A percentile compares a stretch with the other conserved stretches of the same genome.
Conservation (phyloP, 176 grass and related monocot genomes). For the Zoysia pacifica region DNA sequence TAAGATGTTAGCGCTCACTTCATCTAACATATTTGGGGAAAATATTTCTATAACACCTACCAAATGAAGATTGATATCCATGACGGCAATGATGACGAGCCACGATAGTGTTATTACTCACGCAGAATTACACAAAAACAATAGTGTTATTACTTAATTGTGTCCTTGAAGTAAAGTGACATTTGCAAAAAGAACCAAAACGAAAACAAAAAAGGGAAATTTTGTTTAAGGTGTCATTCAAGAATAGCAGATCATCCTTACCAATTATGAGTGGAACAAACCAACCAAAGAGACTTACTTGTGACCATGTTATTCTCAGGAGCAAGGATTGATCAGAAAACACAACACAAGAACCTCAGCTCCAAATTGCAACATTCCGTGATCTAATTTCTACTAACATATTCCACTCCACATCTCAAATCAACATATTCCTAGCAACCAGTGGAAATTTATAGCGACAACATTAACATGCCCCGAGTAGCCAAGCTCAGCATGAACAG, state of each 20-base stretch:
- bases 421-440: neutral
- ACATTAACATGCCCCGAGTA: neutral
- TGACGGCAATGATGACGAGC: slow-evolving; percentile 11
- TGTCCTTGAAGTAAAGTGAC: neutral
- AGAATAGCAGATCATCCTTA: neutral
- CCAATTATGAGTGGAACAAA: slow-evolving; percentile 7
- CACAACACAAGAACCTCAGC: neutral
- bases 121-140: neutral
- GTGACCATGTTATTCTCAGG: neutral
- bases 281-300: neutral
- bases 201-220: neutral
- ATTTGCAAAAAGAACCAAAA: neutral
- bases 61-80: neutral
- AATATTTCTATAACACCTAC: neutral
- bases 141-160: no score
- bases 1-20: neutral
- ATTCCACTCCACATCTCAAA: neutral
- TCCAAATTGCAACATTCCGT: neutral
- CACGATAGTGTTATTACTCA: neutral
- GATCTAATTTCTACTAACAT: neutral
- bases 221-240: neutral
- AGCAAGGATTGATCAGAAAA: neutral
- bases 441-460: neutral
- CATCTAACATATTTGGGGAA: neutral
- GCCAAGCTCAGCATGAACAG: neutral